phyloP scores from a whole-genome alignment of 345 rosid species.

The Eucalyptus globulus region DNA sequence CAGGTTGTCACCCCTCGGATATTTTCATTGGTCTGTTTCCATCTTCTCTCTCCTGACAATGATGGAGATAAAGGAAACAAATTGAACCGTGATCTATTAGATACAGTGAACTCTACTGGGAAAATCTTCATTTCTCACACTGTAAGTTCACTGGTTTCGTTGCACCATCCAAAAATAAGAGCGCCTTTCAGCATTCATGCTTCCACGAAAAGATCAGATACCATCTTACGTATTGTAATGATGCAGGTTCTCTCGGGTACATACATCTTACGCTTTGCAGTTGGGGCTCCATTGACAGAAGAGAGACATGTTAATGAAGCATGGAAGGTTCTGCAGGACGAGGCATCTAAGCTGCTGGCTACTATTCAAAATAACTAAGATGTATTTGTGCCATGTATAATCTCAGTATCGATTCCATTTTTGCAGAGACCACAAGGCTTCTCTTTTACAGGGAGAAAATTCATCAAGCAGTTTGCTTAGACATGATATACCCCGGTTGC shows the following conservation, averaged over 20 bases:
- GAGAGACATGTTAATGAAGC: conserved; percentile 73
- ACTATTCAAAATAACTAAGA: background rate
- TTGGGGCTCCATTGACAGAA: conserved; percentile 88
- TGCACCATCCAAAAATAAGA: background rate
- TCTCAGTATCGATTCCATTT: background rate
- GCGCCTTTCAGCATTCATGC: background rate
- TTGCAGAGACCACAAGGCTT: background rate
- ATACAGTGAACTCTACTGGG: conserved; percentile 73
- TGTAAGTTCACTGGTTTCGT: conserved; percentile 14
- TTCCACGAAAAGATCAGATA: background rate
- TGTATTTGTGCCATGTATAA: background rate
- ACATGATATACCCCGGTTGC: background rate
- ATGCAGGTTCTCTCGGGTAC: conserved; percentile 57
- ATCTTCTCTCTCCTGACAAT: conserved; percentile 22
- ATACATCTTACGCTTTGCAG: conserved; percentile 55
- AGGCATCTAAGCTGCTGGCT: conserved; percentile 40
- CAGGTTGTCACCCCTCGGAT: conserved; percentile 69
- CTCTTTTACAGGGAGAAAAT: background rate
- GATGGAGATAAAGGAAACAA: conserved; percentile 31
- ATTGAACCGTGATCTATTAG: conserved; percentile 49
- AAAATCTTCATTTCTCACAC: conserved; percentile 76
- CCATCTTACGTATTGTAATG: background rate
- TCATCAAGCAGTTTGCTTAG: background rate
- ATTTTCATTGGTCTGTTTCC: conserved; percentile 76
- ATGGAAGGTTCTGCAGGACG: conserved; percentile 58